Evolutionary conservation across 139 green algal genomes (phyloP).

Genomic region (Chlamydomonas sp.): DNA sequence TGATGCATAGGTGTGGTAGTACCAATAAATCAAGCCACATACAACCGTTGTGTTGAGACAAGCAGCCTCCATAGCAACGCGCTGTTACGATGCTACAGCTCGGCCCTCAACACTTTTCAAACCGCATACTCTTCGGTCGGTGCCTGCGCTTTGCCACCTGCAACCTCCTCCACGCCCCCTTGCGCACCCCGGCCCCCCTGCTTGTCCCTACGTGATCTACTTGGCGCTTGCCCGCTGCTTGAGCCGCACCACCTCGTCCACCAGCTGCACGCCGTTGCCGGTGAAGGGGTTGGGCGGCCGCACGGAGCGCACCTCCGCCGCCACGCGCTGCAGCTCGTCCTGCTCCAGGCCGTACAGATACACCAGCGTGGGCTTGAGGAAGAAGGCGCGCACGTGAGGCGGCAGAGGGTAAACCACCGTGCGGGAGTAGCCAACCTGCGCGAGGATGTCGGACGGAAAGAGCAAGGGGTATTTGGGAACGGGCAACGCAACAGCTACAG

Average conservation of each 20-base stretch:
- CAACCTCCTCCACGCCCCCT: background rate
- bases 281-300: slow-evolving; percentile 71
- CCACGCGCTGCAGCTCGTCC: slow-evolving; percentile 39
- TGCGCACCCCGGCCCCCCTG: background rate
- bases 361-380: slow-evolving; percentile 62
- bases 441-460: background rate
- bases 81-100: too few relatives aligned
- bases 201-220: slow-evolving; percentile 7
- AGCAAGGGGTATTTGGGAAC: background rate
- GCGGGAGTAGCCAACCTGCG: slow-evolving; percentile 58
- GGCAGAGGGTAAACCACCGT: slow-evolving; percentile 60
- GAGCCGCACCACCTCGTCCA: slow-evolving; percentile 54
- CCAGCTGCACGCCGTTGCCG: slow-evolving; percentile 65
- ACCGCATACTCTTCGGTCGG: background rate
- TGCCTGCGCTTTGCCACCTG: too few relatives aligned
- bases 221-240: slow-evolving; percentile 57
- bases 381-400: slow-evolving; percentile 59
- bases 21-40: too few relatives aligned
- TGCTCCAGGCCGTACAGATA: slow-evolving; percentile 66
- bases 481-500: background rate
- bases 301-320: slow-evolving; percentile 49
- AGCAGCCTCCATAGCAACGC: too few relatives aligned
- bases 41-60: too few relatives aligned
- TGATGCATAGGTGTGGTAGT: too few relatives aligned
- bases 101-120: background rate